A percentile compares a stretch with the other conserved stretches of the same genome.
phyloP scores from a whole-genome alignment of 306 rosid species.

The Quercus mongolica region DNA sequence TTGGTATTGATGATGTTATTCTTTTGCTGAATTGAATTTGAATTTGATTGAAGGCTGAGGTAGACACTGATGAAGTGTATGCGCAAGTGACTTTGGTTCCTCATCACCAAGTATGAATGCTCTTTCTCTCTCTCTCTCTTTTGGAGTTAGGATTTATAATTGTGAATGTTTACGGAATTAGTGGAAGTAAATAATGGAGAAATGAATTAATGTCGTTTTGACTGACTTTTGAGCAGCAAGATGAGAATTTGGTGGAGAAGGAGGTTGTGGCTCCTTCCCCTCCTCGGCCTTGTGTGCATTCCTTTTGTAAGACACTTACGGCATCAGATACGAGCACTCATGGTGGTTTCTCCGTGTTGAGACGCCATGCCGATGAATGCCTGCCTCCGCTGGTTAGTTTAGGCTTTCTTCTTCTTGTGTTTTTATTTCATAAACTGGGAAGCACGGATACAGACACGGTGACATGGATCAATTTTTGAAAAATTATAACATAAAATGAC shows the following conservation, averaged over 20 bases:
- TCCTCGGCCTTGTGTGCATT: conserved; percentile 43
- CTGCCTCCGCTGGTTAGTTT: conserved; percentile 50
- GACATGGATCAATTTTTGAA: too few relatives aligned
- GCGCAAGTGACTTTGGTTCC: conserved; percentile 55
- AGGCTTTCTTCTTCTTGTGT: neutral
- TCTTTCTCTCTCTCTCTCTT: too few relatives aligned
- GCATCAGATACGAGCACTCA: conserved; percentile 68
- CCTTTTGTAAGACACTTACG: conserved; percentile 59
- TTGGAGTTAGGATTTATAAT: neutral
- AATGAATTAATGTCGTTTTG: neutral
- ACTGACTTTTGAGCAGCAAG: conserved; percentile 32
- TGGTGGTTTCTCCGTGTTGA: conserved; percentile 59
- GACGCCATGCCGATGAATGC: conserved; percentile 62
- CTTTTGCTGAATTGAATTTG: neutral
- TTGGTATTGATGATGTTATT: neutral
- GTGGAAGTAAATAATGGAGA: neutral
- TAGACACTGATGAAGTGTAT: conserved; percentile 54
- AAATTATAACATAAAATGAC: too few relatives aligned
- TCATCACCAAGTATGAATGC: conserved; percentile 22
- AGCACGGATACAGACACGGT: too few relatives aligned
- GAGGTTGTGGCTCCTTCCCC: conserved; percentile 28
- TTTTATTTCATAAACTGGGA: neutral
- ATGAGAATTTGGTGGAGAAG: conserved; percentile 41
- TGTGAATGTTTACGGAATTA: neutral
- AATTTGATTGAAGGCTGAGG: conserved; percentile 38